Conservation (phyloP, 2,329 filamentous ascomycete species). For the Epichloe gansuensis region DNA sequence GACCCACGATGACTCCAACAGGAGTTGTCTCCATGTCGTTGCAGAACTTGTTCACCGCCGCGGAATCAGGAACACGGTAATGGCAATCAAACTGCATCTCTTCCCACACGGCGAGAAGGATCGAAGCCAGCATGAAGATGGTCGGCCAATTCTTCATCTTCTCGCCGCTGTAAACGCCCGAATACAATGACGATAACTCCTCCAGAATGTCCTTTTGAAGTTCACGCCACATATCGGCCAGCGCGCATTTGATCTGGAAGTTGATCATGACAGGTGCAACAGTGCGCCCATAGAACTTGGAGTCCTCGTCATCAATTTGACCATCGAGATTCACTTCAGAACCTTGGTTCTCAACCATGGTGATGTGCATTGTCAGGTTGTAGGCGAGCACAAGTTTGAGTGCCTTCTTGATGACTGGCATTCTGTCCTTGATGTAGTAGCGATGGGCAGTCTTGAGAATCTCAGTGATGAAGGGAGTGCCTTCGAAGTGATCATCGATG, state of each 20-base stretch:
- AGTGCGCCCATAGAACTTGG: conserved; percentile 80
- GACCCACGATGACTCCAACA: conserved; percentile 87
- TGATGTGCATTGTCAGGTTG: conserved; percentile 89
- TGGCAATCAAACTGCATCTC: conserved; percentile 98
- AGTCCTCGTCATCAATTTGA: conserved; percentile 74
- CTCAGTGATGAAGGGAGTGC: conserved; percentile 87
- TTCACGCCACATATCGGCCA: conserved; percentile 97
- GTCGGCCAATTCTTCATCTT: conserved; percentile 98
- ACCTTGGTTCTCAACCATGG: conserved; percentile 81
- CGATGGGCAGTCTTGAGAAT: conserved; percentile 93
- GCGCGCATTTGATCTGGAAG: conserved; percentile 95
- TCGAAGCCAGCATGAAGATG: conserved; percentile 93
- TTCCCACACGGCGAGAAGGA: conserved; percentile 90
- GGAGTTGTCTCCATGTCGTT: conserved; percentile 92
- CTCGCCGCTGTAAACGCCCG: conserved; percentile 94
- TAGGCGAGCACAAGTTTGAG: conserved; percentile 92
- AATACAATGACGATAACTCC: conserved; percentile 85
- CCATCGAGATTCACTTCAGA: conserved; percentile 68
- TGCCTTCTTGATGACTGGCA: conserved; percentile 85
- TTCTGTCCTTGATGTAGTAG: conserved; percentile 79
- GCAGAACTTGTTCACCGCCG: conserved; percentile 87
- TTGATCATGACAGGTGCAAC: conserved; percentile 98
- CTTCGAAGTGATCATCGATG: conserved; percentile 92
- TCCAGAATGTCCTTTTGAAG: conserved; percentile 92
- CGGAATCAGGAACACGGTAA: conserved; percentile 78